Evolutionary conservation across 108 stramenopile species (phyloP), one percentile per base, ranked within the genome.

Genomic region (Licmophora abbreviata): DNA sequence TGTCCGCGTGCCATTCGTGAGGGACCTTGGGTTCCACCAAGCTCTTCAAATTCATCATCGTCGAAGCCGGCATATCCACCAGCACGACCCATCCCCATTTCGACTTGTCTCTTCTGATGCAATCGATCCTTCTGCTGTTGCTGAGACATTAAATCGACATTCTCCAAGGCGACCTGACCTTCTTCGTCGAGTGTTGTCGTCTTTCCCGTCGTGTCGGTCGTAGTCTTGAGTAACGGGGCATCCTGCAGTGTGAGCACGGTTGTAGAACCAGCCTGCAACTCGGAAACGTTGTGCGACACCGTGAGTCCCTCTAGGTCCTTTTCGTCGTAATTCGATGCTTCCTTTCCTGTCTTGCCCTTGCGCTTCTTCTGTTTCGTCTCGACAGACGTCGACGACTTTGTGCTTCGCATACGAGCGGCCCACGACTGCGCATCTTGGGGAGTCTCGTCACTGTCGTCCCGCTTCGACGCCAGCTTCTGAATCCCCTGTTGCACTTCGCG

Each of bases 11-110:
- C 59, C 38, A 23, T 9, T 15, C 51, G 50, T 10, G 64, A 63
- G 7, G 67, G 71, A 10, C 61, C 68, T 41, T 68, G 48, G 1
- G 63, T 56, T 34, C 83, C 91, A 29, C 91, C 86, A 31, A 86
- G 43, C 59, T 93, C 86, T 61, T 85, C 81, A 63, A 93, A 93
- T 48, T 93, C 92, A 48, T 89, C 87, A 69, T 93, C 92, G 59
- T 93, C 92, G 65, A 77, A 89, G 0, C 92, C 92, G 0, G 86
- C 85, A 63, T 93, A 93, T 15, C 92, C 92, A 37, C 92, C 92
- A 0, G 84, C 85, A 29, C 83, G 67, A 9, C 85, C 85, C 66
- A 73, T 67, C 8, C 85, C 86, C 62, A 88, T 44, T 69, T 84
- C 84, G 8, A 88, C 47, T 55, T 68, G 44, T 29, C 86, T 68